Evolutionary conservation across 176 grass and related monocot species (phyloP), one percentile per base, ranked within the genome.

Genomic region (Phragmites australis): DNA sequence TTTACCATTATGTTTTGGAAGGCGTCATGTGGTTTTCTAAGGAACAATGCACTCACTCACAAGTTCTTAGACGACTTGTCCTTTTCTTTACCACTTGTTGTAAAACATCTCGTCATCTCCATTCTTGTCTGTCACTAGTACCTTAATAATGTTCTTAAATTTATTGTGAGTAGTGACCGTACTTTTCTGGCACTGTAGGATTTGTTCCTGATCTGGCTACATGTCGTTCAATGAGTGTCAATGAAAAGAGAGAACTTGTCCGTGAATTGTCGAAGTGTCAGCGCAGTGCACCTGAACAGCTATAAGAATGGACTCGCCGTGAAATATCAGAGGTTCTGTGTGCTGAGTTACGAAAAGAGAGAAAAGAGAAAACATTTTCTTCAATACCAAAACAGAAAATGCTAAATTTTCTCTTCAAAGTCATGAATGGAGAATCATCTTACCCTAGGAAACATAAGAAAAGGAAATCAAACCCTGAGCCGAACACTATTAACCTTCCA

Each of bases 341-440:
- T 61, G 30, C 53, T 37, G 90, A 87, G 42, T 75, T 89, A 57
- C 81, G 80, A 60, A 84, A 57, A 45, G 65, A 62, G 26, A 49
- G 84, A 61, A 93, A 83, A 66, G 71, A 84, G 8, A 63, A 37
- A 2, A 82, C 83, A 65, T 79, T 89, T 71, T 63, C 82, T 4
- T 65, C 81, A 16, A 27, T 82, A 48, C 57, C 90, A 69, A 93
- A 89, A 53, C 66, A 76, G 48, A 68, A 27, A 65, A 67, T 93
- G 80, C 73, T 93, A 50, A 46, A 89, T 37, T 75, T 60, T 82
- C 89, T 95, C 34, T 86, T 95, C 82, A 85, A 70, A 75, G 59
- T 85, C 21, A 75, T 90, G 23, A 85, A 80, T 42, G 81, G 81
- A 14, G 75, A 80, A 69, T 50, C 58, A 80, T 80, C n/a, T 82